Conservation (phyloP, 2,329 filamentous ascomycete genomes). For the Elsinoe necatrix region DNA sequence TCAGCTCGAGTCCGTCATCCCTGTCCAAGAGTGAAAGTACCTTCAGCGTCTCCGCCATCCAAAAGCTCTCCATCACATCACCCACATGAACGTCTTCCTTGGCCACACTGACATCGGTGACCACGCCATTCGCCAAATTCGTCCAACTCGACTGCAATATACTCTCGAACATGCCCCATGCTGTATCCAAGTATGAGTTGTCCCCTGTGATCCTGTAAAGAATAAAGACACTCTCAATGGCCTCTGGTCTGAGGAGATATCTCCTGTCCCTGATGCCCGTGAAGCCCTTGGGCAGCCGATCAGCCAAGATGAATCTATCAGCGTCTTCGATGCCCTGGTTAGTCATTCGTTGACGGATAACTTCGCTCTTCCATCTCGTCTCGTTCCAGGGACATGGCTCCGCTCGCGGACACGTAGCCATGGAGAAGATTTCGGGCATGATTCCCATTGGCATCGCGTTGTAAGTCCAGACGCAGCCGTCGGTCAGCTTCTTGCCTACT, state of each 20-base stretch:
- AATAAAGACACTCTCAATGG: conserved; percentile 54
- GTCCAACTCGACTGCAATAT: conserved; percentile 38
- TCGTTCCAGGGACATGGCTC: conserved; percentile 47
- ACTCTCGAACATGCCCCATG: conserved; percentile 44
- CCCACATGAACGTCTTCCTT: conserved; percentile 30
- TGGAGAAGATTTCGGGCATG: conserved; percentile 52
- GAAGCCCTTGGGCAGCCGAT: conserved; percentile 38
- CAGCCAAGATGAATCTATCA: conserved; percentile 30
- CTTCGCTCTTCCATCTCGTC: conserved; percentile 39
- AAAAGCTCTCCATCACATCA: conserved; percentile 44
- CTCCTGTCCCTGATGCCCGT: conserved; percentile 36
- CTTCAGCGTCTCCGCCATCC: conserved; percentile 43
- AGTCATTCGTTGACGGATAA: conserved; percentile 23
- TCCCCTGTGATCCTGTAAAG: conserved; percentile 53
- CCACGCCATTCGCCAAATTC: conserved; percentile 38
- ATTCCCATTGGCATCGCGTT: conserved; percentile 48
- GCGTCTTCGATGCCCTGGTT: conserved; percentile 10
- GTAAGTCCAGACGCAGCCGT: conserved; percentile 58
- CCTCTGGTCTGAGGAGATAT: conserved; percentile 47
- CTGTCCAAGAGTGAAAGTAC: background rate
- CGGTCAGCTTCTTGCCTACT: conserved; percentile 49
- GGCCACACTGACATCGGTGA: conserved; percentile 35
- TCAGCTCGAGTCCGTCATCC: background rate
- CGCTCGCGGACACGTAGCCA: conserved; percentile 41
- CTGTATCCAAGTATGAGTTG: conserved; percentile 36